Conservation (phyloP, 306 rosid genomes). For the Vigna unguiculata region DNA sequence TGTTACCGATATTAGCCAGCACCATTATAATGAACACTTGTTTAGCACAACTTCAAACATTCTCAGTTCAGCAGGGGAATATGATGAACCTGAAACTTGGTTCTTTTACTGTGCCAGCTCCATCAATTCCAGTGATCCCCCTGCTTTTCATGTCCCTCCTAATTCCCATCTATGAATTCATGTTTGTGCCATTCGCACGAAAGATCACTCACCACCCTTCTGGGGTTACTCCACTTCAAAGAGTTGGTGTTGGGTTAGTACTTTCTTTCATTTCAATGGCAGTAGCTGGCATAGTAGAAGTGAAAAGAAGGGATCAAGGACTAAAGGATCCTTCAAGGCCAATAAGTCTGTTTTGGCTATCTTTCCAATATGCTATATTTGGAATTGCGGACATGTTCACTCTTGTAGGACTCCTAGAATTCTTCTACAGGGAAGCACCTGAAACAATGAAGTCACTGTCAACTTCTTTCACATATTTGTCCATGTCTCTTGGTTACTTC, state of each 20-base stretch:
- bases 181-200: slow-evolving; percentile 78
- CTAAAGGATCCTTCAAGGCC: slow-evolving; percentile 51
- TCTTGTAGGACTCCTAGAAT: slow-evolving; percentile 75
- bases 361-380: slow-evolving; percentile 81
- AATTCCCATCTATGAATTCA: slow-evolving; percentile 72
- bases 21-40: slow-evolving; percentile 95
- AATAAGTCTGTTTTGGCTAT: slow-evolving; percentile 80
- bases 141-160: slow-evolving; percentile 65
- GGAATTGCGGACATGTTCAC: slow-evolving; percentile 98
- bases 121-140: slow-evolving; percentile 87
- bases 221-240: slow-evolving; percentile 85
- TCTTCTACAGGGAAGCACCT: slow-evolving; percentile 86
- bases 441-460: slow-evolving; percentile 79
- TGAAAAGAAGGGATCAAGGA: slow-evolving; percentile 67
- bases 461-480: slow-evolving; percentile 75
- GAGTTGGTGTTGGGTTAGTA: slow-evolving; percentile 82
- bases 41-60: slow-evolving; percentile 93
- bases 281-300: slow-evolving; percentile 73
- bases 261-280: slow-evolving; percentile 79
- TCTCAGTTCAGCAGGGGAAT: slow-evolving; percentile 80
- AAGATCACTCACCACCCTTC: slow-evolving; percentile 80
- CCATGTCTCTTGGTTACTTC: slow-evolving; percentile 77
- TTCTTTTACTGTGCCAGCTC: slow-evolving; percentile 62
- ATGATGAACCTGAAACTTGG: slow-evolving; percentile 71
- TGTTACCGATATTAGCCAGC: slow-evolving; percentile 84